Evolutionary conservation across 257 asterid genomes (phyloP).

Genomic region (Voacanga thouarsii): DNA sequence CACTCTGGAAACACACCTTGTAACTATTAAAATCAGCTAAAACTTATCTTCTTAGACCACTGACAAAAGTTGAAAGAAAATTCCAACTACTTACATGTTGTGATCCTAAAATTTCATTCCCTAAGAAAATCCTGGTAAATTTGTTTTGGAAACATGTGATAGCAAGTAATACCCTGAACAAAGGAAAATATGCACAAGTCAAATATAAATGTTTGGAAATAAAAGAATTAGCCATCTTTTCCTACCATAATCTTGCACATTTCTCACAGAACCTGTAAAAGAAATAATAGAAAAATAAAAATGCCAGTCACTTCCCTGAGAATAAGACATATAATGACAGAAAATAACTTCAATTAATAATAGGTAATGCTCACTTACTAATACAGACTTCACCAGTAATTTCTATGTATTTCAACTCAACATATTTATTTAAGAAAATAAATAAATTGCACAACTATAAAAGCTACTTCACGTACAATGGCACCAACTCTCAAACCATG

Average conservation of each 20-base stretch:
- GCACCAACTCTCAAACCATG: slow-evolving; percentile 86
- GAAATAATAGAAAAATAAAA: slow-evolving; percentile 2
- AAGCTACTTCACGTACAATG: slow-evolving; percentile 48
- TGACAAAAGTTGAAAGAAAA: background rate
- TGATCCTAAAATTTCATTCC: slow-evolving; percentile 75
- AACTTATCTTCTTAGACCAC: slow-evolving; percentile 16
- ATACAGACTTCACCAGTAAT: background rate
- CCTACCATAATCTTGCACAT: slow-evolving; percentile 88
- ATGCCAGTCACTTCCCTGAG: background rate
- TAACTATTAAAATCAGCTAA: slow-evolving; percentile 42
- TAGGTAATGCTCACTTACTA: background rate
- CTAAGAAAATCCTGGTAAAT: slow-evolving; percentile 59
- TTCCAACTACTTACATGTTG: slow-evolving; percentile 52
- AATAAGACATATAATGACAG: background rate
- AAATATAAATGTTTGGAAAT: background rate
- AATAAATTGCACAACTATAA: background rate
- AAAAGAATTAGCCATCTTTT: slow-evolving; percentile 6
- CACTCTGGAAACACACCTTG: slow-evolving; percentile 82
- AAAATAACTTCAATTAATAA: background rate
- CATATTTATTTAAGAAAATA: background rate
- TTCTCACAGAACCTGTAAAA: slow-evolving; percentile 64
- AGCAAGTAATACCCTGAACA: slow-evolving; percentile 74
- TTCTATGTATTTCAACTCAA: background rate
- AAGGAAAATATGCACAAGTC: slow-evolving; percentile 21
- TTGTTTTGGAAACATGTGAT: slow-evolving; percentile 56